Conservation (phyloP, 1,139 yeast genomes). For the Geotrichum aggregatum region DNA sequence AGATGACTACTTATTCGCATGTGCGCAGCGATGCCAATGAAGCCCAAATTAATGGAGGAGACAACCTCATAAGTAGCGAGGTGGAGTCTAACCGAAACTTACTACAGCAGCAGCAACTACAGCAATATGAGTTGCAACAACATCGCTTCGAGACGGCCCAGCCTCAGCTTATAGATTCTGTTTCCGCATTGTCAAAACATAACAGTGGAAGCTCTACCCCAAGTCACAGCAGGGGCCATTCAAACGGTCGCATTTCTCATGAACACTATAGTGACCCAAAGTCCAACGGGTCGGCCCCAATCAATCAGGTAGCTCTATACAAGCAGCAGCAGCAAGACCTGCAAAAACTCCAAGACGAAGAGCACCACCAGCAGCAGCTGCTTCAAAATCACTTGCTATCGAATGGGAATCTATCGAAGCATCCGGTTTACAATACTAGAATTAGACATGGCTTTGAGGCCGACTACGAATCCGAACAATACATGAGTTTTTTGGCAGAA, state of each 20-base stretch:
- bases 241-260: not conserved
- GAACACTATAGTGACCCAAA: conserved; percentile 1
- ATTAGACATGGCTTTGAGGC: conserved; percentile 76
- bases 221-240: not conserved
- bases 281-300: conserved; percentile 1
- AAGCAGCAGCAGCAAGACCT: conserved; percentile 14
- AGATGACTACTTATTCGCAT: not conserved
- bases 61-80: not conserved
- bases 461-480: conserved; percentile 59
- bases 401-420: conserved; percentile 1
- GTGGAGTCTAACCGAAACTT: not conserved
- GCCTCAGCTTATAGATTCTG: conserved; percentile 1
- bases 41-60: not conserved
- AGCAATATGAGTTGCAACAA: conserved; percentile 9
- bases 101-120: conserved; percentile 2
- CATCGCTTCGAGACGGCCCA: conserved; percentile 4
- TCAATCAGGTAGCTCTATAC: conserved; percentile 1
- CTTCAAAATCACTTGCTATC: conserved; percentile 3
- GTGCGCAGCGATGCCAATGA: not conserved
- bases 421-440: conserved; percentile 28
- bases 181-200: not conserved
- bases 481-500: conserved; percentile 59
- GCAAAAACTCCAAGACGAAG: conserved; percentile 8
- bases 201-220: conserved; percentile 2
- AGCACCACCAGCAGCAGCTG: conserved; percentile 3